Conservation (phyloP, 192 early-diverging fungal genomes). For the Ramicandelaber brevisporus region DNA sequence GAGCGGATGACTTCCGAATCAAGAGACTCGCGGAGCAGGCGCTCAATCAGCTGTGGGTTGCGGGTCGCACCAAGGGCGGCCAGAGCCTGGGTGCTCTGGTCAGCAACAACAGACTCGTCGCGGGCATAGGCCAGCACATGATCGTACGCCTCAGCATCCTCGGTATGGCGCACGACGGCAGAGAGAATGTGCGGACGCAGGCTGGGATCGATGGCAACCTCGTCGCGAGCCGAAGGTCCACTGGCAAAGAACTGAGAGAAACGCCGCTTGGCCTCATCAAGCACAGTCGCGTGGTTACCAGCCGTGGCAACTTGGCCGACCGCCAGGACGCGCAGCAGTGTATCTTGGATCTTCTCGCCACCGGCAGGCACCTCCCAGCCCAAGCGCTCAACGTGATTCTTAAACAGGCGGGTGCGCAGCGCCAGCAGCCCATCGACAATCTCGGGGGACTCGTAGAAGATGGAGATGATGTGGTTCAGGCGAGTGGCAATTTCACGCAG, state of each 20-base stretch:
- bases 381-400: slow-evolving; percentile 36
- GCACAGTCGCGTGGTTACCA: slow-evolving; percentile 24
- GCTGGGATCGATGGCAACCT: slow-evolving; percentile 23
- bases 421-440: slow-evolving; percentile 30
- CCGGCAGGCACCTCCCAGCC: slow-evolving; percentile 45
- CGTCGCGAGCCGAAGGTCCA: slow-evolving; percentile 31
- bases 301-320: slow-evolving; percentile 41
- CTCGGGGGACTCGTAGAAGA: slow-evolving; percentile 37
- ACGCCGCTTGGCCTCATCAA: slow-evolving; percentile 37
- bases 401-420: slow-evolving; percentile 45
- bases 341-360: slow-evolving; percentile 46
- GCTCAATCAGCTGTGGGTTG: slow-evolving; percentile 23
- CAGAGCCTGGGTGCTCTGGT: slow-evolving; percentile 43
- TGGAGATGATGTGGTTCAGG: slow-evolving; percentile 25
- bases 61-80: slow-evolving; percentile 26
- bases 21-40: slow-evolving; percentile 30
- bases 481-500: slow-evolving; percentile 35
- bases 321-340: slow-evolving; percentile 47
- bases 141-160: slow-evolving; percentile 28
- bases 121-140: slow-evolving; percentile 35
- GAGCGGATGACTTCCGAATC: slow-evolving; percentile 38
- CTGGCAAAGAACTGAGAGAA: slow-evolving; percentile 34
- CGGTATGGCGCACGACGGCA: slow-evolving; percentile 33
- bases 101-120: slow-evolving; percentile 24
- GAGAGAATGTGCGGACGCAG: slow-evolving; percentile 21